Evolutionary conservation across 78 protist species (phyloP).

Genomic region (Neovahlkampfia damariscottae): DNA sequence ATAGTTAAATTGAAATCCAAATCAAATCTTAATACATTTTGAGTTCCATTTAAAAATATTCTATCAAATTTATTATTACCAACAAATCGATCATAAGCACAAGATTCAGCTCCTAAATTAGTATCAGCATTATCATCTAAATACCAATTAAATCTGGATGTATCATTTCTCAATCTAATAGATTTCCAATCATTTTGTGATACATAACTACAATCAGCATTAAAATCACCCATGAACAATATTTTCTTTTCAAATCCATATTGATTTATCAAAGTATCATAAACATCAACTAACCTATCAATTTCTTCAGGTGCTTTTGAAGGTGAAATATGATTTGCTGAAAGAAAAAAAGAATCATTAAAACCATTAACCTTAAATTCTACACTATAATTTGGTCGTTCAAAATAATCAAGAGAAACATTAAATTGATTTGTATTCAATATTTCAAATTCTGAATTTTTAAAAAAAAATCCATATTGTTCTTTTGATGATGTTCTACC

Average conservation of each 20-base stretch:
- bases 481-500: neutral
- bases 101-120: neutral
- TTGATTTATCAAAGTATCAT: too few relatives aligned
- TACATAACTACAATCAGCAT: neutral
- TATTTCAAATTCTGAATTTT: neutral
- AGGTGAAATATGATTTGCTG: neutral
- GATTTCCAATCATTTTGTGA: neutral
- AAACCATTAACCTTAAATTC: neutral
- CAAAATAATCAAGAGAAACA: neutral
- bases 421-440: neutral
- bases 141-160: neutral
- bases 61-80: neutral
- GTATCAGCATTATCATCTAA: neutral
- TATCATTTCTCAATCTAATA: neutral
- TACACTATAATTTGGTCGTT: neutral
- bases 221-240: slow-evolving; percentile 3
- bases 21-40: neutral
- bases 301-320: neutral
- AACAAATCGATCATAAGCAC: neutral
- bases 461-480: neutral
- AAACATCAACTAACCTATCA: neutral
- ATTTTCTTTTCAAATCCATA: too few relatives aligned
- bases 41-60: too few relatives aligned
- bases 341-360: neutral
- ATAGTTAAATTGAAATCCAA: neutral